These are phyloP conservation scores for Eucalyptus erythrocorys DNA, from an alignment of 345 rosid species.

Conservation along the genomic window DNA sequence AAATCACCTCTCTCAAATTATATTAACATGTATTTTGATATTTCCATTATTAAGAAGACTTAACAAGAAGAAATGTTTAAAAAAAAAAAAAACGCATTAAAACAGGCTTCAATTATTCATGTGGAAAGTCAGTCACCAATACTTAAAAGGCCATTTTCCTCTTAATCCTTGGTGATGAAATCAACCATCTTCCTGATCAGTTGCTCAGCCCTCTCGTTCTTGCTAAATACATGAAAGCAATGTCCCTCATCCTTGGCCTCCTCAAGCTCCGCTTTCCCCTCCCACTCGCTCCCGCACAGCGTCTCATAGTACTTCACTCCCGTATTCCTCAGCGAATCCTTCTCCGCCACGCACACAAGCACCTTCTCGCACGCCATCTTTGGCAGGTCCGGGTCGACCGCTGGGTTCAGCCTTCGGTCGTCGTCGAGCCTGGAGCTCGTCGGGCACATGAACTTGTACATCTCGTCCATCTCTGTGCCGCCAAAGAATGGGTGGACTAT, in stretches of 20 bases:
- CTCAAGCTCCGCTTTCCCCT: constrained; percentile 10
- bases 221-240: constrained; percentile 14
- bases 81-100: no score
- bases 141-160: background rate
- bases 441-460: constrained; percentile 14
- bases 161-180: constrained; percentile 12
- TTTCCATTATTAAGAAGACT: background rate
- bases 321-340: constrained; percentile 11
- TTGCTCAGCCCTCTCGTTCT: constrained; percentile 4
- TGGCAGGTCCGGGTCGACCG: constrained; percentile 12
- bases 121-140: background rate
- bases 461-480: constrained; percentile 10
- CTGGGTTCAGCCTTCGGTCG: constrained; percentile 23
- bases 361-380: constrained; percentile 13
- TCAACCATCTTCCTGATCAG: constrained; percentile 11
- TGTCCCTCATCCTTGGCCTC: constrained; percentile 21
- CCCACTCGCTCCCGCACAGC: constrained; percentile 11
- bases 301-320: constrained; percentile 16
- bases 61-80: background rate
- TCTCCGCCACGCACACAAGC: constrained; percentile 30
- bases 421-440: constrained; percentile 4
- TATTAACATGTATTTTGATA: background rate
- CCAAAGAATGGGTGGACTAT: constrained; percentile 39
- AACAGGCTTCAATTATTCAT: background rate
- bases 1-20: no score